These are phyloP conservation scores for Komagataea norvegica DNA, from an alignment of 1,139 yeast genomes.

Conservation along the genomic window DNA sequence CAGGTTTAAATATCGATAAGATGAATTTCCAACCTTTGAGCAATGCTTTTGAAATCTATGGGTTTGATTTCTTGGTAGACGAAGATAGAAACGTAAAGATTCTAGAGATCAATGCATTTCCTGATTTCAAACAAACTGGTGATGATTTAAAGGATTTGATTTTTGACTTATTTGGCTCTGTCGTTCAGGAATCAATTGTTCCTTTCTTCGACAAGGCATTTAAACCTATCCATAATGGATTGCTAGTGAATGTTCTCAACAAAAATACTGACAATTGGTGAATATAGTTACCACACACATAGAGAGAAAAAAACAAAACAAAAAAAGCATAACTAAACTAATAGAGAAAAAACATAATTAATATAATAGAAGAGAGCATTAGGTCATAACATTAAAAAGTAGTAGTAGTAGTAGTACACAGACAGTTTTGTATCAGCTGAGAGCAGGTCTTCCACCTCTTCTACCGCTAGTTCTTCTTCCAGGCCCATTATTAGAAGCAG, in stretches of 20 bases:
- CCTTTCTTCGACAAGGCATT: conserved; percentile 33
- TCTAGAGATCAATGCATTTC: conserved; percentile 87
- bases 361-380: too few species aligned
- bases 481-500: conserved; percentile 8
- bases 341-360: too few species aligned
- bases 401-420: too few species aligned
- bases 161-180: conserved; percentile 50
- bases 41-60: conserved; percentile 83
- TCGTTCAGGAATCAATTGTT: conserved; percentile 36
- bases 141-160: conserved; percentile 62
- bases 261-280: conserved; percentile 32
- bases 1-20: conserved; percentile 75
- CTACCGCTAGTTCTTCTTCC: conserved; percentile 16
- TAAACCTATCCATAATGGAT: conserved; percentile 10
- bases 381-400: too few species aligned
- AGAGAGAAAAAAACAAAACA: background rate
- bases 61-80: conserved; percentile 80
- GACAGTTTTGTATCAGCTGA: too few species aligned
- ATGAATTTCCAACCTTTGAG: conserved; percentile 84
- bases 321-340: background rate
- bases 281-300: background rate
- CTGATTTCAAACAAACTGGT: conserved; percentile 96
- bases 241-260: conserved; percentile 37
- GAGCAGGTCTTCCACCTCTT: conserved; percentile 13
- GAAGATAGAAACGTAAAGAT: conserved; percentile 49